Base-by-base conservation (phyloP, 2,329 filamentous ascomycete species). In the Aspergillus floridensis region DNA sequence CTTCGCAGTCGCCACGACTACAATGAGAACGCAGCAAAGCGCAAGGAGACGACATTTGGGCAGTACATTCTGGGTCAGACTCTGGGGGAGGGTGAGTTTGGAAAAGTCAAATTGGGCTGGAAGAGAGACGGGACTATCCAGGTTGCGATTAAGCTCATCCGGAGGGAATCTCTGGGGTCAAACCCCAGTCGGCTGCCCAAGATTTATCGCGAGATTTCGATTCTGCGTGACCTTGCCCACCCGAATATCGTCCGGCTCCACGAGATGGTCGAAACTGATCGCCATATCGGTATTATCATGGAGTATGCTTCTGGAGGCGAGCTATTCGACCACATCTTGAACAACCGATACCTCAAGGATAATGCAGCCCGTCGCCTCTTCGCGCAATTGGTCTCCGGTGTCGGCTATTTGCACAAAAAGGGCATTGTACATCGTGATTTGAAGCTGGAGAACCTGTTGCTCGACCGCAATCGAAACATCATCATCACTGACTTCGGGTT, bases 401-500 rank as follows among this genome's bases (percentile, higher is more conserved):
- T 99, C 11, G 95, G 95, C 38, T 99, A 99, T 77, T 81, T 99
- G 59, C 95, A 99, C 80, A 97, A 96, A 77, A 98, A 96, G 79
- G 95, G 95, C 62, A 99, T 99, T 67, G 95, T 99, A 14, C 95
- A 99, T 75, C 88, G 95, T 70, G 95, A 99, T 79, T 79, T 99
- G 66, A 99, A 99, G 79, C 83, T 99, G 50, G 95, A 99, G 78
- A 99, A 99, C 72, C 76, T 99, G 69, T 84, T 99, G 41, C 84
- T 99, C 54, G 95, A 99, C 77, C 89, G 93, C 63, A 97, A 99
- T 73, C 89, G 92, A 64, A 99, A 99, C 80, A 98, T 99, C 72
- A 99, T 99, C 78, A 99, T 99, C 72, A 99, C 95, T 16, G 95
- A 99, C 78, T 99, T 99, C 77, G 95, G 95, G 19, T 99, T 99